These are phyloP conservation scores for Suillus weaverae DNA, from an alignment of 768 basidiomycete species.

Conservation along the genomic window DNA sequence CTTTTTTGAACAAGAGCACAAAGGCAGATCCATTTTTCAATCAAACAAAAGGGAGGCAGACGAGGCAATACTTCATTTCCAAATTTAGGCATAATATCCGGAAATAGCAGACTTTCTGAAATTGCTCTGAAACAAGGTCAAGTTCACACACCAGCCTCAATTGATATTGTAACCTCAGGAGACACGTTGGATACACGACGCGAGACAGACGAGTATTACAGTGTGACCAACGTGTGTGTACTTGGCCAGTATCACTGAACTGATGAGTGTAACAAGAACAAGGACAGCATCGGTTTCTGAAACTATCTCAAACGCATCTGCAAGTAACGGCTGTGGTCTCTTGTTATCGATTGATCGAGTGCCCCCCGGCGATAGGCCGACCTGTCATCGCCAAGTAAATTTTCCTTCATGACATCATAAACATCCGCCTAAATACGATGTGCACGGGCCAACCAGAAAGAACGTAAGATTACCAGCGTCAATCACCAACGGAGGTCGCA, in stretches of 20 bases:
- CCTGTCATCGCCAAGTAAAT: not conserved
- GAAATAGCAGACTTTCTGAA: not conserved
- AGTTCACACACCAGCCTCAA: too few relatives aligned
- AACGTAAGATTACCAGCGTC: not conserved
- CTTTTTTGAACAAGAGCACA: not conserved
- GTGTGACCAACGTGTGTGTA: too few relatives aligned
- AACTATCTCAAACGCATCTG: too few relatives aligned
- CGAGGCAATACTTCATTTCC: not conserved
- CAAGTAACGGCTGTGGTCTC: too few relatives aligned
- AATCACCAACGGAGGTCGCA: not conserved
- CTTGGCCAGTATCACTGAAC: too few relatives aligned
- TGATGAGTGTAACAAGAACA: too few relatives aligned
- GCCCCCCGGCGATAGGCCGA: not conserved
- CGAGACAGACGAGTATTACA: too few relatives aligned
- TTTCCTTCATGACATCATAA: not conserved
- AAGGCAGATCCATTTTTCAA: not conserved
- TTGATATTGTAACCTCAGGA: too few relatives aligned
- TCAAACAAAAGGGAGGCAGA: not conserved
- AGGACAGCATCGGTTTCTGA: too few relatives aligned
- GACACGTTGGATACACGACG: too few relatives aligned
- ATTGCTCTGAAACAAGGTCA: not conserved
- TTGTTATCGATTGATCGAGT: too few relatives aligned
- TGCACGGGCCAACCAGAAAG: not conserved
- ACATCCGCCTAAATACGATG: not conserved
- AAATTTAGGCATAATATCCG: not conserved